Evolutionary conservation across 805 yeast species (phyloP), one percentile per base, ranked within the genome.

Genomic region (Sungouiozyma ichnusensis): DNA sequence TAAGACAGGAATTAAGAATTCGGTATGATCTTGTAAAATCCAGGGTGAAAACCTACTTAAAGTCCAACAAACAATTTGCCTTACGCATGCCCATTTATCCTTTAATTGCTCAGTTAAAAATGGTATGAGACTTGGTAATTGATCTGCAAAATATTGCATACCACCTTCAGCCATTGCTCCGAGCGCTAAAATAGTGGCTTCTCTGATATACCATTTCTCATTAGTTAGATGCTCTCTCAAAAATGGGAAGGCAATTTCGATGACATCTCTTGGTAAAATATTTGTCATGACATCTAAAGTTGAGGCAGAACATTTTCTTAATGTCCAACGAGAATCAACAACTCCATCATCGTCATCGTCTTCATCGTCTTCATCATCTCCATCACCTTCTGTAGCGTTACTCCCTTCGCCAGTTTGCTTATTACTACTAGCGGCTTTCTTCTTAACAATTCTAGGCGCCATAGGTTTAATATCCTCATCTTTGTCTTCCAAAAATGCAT

Each of bases 21-120:
- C 72, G 7, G 86, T 72, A 57, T 75, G 82, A 55, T 83, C 85
- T 4, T 71, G 69, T 39, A 85, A 74, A 17, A 90, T 81, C 95
- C 96, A 87, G 2, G 73, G 54, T 0, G 92, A 74, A 58, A 81
- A 92, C 43, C 97, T 72, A 36, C 95, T 81, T 37, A 92, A 65
- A 0, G 97, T 85, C 98, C 98, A 92, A 66, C 97, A 90, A 0
- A 95, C 68, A 40, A 92, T 92, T 61, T 86, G 94, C 50, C 97
- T 73, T 3, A 92, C 94, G 16, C 94, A 74, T 7, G 95, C 80
- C 62, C 87, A 81, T 3, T 62, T 53, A 59, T 88, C 97, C 41
- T 69, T 69, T 45, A 88, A 65, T 53, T 94, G 71, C 44, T 86
- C 85, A 20, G 87, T 87, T 46, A 92, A 68, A 57, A 80, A 87